Percentiles rank a stretch among this genome's conserved stretches.
These are phyloP conservation scores for Podila verticillata DNA, from an alignment of 192 early-diverging fungal genomes.

Conservation along the genomic window DNA sequence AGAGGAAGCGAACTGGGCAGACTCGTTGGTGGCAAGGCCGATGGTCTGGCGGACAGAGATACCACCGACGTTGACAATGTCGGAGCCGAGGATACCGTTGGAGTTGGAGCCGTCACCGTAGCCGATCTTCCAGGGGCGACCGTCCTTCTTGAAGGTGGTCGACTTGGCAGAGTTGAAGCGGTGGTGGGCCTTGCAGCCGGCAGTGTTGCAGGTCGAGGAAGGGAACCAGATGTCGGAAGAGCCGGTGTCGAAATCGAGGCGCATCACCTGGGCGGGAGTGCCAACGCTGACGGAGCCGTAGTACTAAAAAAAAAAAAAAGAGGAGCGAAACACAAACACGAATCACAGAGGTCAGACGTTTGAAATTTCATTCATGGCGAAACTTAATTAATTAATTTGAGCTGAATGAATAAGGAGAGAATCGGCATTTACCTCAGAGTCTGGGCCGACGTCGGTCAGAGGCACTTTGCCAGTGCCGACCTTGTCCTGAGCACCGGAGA, in stretches of 20 bases:
- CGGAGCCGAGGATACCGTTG: conserved; percentile 16
- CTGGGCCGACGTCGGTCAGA: not conserved
- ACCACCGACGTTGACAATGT: conserved; percentile 4
- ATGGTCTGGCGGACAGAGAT: conserved; percentile 71
- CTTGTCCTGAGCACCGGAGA: not conserved
- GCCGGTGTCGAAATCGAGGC: conserved; percentile 69
- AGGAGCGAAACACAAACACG: too few relatives aligned
- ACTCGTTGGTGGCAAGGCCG: conserved; percentile 69
- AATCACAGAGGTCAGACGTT: too few relatives aligned
- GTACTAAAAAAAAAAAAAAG: conserved; percentile 44
- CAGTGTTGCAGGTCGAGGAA: conserved; percentile 47
- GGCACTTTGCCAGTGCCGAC: not conserved
- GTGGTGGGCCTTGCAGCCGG: conserved; percentile 52
- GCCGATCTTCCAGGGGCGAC: conserved; percentile 59
- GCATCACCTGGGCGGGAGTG: conserved; percentile 67
- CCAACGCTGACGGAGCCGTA: conserved; percentile 64
- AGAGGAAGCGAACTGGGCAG: conserved; percentile 62
- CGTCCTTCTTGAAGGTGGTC: conserved; percentile 61
- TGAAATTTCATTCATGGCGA: too few relatives aligned
- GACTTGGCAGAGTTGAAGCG: conserved; percentile 62
- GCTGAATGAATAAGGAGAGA: too few relatives aligned
- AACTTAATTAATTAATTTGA: too few relatives aligned
- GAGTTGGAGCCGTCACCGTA: conserved; percentile 69
- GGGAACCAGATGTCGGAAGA: conserved; percentile 68
- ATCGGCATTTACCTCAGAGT: not conserved